phyloP scores from a whole-genome alignment of 2,329 filamentous ascomycete genomes.

The Lecanoromycetidae sp. region DNA sequence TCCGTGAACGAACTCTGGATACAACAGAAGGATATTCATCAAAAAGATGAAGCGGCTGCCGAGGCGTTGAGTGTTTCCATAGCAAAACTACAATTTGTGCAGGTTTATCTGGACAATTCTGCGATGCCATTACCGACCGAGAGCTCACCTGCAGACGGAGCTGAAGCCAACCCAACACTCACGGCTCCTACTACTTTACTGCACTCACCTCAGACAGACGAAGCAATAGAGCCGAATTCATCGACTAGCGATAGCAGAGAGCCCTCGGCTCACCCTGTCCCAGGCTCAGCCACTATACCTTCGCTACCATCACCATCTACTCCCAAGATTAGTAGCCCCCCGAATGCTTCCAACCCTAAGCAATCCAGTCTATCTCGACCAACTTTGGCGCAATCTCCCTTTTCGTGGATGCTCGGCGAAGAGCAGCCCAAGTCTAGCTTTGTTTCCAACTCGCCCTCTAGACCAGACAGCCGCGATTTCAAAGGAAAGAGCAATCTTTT shows the following conservation, averaged over 20 bases:
- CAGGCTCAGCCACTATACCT: constrained; percentile 18
- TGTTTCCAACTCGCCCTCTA: constrained; percentile 33
- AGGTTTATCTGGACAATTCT: constrained; percentile 31
- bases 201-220: too few relatives aligned
- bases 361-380: constrained; percentile 23
- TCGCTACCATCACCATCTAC: constrained; percentile 15
- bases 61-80: constrained; percentile 29
- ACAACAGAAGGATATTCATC: constrained; percentile 22
- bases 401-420: constrained; percentile 40
- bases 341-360: constrained; percentile 1
- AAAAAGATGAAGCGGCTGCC: constrained; percentile 16
- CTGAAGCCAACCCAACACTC: background rate
- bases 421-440: constrained; percentile 33
- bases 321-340: constrained; percentile 11
- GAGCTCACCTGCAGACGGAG: background rate
- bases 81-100: constrained; percentile 32
- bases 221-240: too few relatives aligned
- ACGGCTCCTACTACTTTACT: too few relatives aligned
- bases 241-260: background rate
- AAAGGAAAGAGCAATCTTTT: constrained; percentile 13
- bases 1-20: constrained; percentile 31
- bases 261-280: background rate
- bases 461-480: constrained; percentile 31
- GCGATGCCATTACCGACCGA: constrained; percentile 23
- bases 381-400: constrained; percentile 35